Evolutionary conservation across 202 grass and related monocot genomes (phyloP).

Genomic region (Carex sylvatica): DNA sequence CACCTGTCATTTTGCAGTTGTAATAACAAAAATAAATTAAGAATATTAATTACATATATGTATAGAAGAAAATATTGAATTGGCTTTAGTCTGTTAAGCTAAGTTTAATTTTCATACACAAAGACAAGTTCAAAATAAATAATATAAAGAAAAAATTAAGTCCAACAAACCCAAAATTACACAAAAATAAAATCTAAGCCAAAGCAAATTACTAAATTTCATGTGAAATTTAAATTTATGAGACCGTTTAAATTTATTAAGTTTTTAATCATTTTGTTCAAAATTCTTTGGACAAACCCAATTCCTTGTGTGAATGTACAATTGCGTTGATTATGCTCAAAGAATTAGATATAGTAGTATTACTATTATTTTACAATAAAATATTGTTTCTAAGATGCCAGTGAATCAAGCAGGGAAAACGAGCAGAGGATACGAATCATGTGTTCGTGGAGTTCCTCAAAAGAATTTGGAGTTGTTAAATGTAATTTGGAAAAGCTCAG

Average conservation of each 20-base stretch:
- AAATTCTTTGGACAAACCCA: too few relatives aligned
- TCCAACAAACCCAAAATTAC: not conserved
- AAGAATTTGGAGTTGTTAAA: slow-evolving; percentile 18
- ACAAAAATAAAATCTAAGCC: not conserved
- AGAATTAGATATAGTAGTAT: not conserved
- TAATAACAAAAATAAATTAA: not conserved
- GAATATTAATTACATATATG: not conserved
- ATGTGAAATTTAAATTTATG: too few relatives aligned
- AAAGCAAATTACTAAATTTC: not conserved
- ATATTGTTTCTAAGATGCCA: not conserved
- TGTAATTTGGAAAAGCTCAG: not conserved
- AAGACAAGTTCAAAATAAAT: not conserved
- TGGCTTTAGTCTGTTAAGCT: not conserved
- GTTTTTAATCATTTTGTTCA: too few relatives aligned
- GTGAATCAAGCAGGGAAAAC: not conserved
- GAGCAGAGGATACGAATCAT: not conserved
- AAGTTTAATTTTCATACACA: not conserved
- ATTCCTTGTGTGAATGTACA: too few relatives aligned
- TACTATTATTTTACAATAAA: not conserved
- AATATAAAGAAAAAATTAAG: not conserved
- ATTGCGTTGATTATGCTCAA: too few relatives aligned
- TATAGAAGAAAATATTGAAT: not conserved
- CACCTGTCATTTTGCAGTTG: not conserved
- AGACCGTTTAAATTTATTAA: too few relatives aligned
- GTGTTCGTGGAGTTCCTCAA: not conserved